phyloP scores from a whole-genome alignment of 106 monocot species.

The Allium cepa region DNA sequence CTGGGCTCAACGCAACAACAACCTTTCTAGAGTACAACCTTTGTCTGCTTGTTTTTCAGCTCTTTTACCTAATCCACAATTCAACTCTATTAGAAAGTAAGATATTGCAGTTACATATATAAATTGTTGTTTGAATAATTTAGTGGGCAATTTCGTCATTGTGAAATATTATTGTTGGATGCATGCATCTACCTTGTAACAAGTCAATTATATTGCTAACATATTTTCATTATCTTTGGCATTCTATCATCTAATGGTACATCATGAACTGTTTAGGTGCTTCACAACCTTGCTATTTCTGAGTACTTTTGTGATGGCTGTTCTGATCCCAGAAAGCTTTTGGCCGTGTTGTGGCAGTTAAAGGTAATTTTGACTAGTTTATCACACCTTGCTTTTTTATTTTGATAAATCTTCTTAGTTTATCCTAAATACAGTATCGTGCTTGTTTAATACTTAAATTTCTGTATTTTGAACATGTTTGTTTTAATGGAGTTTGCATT shows the following conservation, averaged over 20 bases:
- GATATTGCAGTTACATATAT: not conserved
- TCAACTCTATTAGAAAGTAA: not conserved
- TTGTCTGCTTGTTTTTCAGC: not conserved
- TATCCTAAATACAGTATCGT: not conserved
- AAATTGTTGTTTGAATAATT: not conserved
- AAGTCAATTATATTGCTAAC: not conserved
- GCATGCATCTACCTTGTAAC: not conserved
- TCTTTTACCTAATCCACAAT: not conserved
- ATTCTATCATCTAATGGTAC: not conserved
- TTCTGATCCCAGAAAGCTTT: conserved; percentile 49
- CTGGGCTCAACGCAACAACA: not conserved
- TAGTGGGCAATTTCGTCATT: not conserved
- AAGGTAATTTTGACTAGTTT: conserved; percentile 27
- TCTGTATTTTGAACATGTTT: not conserved
- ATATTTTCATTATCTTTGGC: not conserved
- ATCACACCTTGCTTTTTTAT: too few relatives aligned
- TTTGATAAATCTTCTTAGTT: not conserved
- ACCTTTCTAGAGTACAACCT: not conserved
- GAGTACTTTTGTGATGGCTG: conserved; percentile 52
- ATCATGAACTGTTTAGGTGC: conserved; percentile 30
- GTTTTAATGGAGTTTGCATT: not conserved
- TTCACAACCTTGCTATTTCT: conserved; percentile 68
- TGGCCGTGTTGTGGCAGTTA: conserved; percentile 39
- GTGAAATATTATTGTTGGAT: not conserved
- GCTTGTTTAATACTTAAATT: not conserved